Conservation (phyloP, 1,284 basidiomycete species). For the Golubevia pallescens region DNA sequence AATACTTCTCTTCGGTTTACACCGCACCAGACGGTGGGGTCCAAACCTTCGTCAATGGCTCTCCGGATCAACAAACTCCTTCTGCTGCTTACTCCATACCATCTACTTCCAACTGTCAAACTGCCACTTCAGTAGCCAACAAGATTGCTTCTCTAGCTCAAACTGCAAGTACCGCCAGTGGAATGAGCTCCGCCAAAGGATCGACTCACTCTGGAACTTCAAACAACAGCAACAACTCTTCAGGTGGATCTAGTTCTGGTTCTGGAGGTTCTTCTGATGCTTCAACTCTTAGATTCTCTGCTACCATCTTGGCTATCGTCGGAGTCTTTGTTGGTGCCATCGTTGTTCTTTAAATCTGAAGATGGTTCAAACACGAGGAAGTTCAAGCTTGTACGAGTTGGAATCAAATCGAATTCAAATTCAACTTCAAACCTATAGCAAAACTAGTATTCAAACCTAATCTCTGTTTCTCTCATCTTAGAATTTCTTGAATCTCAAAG, state of each 20-base stretch:
- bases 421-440: too few species aligned
- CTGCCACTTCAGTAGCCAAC: conserved; percentile 39
- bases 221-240: background rate
- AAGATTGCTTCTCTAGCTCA: conserved; percentile 40
- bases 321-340: conserved; percentile 4
- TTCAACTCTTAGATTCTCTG: conserved; percentile 1
- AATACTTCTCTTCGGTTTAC: conserved; percentile 49
- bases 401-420: too few species aligned
- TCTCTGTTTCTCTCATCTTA: too few species aligned
- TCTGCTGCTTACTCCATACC: conserved; percentile 57
- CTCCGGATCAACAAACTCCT: conserved; percentile 42
- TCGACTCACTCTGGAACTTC: background rate
- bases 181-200: conserved; percentile 5
- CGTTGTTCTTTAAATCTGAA: conserved; percentile 11
- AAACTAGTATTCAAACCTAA: too few species aligned
- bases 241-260: conserved; percentile 4
- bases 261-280: conserved; percentile 2
- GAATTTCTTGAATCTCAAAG: too few species aligned
- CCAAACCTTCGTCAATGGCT: conserved; percentile 56
- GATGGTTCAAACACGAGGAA: too few species aligned
- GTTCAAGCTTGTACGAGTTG: too few species aligned
- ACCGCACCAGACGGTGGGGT: conserved; percentile 20
- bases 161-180: conserved; percentile 13
- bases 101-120: conserved; percentile 42
- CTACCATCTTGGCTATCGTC: background rate